Conservation (phyloP, 176 grass and related monocot species). For the Lolium perenne region DNA sequence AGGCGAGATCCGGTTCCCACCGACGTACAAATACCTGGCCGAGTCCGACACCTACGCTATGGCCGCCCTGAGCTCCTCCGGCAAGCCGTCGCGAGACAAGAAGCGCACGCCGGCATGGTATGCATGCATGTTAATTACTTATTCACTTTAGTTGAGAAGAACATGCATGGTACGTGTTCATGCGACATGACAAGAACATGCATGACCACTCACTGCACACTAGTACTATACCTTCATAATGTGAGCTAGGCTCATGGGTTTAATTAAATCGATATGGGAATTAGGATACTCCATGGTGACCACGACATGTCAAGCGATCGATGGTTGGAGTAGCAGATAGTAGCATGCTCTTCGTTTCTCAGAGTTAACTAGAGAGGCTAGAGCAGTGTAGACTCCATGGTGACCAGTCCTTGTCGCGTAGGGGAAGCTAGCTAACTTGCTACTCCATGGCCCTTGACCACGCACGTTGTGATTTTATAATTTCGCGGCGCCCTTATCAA, state of each 20-base stretch:
- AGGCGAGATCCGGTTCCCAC: constrained; percentile 77
- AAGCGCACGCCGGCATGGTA: constrained; percentile 81
- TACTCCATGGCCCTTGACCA: neutral
- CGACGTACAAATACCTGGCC: constrained; percentile 86
- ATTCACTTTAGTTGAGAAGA: neutral
- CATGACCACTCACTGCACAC: neutral
- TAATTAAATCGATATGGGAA: no score
- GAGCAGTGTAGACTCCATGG: constrained; percentile 36
- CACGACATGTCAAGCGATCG: neutral
- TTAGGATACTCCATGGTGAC: neutral
- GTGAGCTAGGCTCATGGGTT: neutral
- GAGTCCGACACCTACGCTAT: constrained; percentile 81
- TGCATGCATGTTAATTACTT: neutral
- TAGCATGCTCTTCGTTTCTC: constrained; percentile 16
- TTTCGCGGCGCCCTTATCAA: neutral
- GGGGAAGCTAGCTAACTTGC: neutral
- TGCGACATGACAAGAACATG: neutral
- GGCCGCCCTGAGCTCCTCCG: constrained; percentile 24
- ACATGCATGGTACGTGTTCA: neutral
- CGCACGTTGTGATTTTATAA: neutral
- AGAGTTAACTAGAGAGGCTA: neutral
- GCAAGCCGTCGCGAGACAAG: constrained; percentile 48
- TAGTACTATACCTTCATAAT: neutral
- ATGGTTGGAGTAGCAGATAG: neutral
- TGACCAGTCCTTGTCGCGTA: constrained; percentile 37